A percentile compares a stretch with the other conserved stretches of the same genome.
phyloP scores from a whole-genome alignment of 2,329 filamentous ascomycete genomes.

The Diaporthe batatas region DNA sequence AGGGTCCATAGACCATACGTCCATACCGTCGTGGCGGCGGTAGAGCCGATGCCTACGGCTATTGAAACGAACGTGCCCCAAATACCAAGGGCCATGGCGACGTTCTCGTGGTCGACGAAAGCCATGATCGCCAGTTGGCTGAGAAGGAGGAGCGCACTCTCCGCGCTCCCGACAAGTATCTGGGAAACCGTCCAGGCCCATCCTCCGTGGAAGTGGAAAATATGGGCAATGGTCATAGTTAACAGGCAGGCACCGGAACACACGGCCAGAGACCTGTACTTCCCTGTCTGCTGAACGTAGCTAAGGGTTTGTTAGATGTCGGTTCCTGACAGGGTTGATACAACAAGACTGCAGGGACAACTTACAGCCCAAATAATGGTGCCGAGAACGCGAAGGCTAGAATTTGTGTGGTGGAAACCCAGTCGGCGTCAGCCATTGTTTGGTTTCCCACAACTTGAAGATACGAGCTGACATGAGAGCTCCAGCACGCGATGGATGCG shows the following conservation, averaged over 20 bases:
- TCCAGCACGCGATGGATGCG: background rate
- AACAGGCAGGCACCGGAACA: background rate
- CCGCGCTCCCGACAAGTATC: background rate
- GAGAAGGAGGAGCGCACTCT: background rate
- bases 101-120: background rate
- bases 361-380: background rate
- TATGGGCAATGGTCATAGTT: background rate
- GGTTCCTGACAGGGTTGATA: background rate
- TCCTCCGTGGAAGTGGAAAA: too few relatives aligned
- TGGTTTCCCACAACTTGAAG: background rate
- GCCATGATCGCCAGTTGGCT: background rate
- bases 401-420: too few relatives aligned
- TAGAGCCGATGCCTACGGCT: background rate
- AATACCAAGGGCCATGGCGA: background rate
- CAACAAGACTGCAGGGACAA: background rate
- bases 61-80: background rate
- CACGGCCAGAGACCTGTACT: background rate
- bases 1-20: background rate
- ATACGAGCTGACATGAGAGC: background rate
- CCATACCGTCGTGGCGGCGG: background rate
- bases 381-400: background rate
- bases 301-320: background rate
- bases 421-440: background rate
- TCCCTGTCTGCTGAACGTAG: background rate
- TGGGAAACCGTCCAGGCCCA: too few relatives aligned